These are phyloP conservation scores for Apiotrichum brassicae DNA, from an alignment of 1,284 basidiomycete genomes.

Conservation along the genomic window DNA sequence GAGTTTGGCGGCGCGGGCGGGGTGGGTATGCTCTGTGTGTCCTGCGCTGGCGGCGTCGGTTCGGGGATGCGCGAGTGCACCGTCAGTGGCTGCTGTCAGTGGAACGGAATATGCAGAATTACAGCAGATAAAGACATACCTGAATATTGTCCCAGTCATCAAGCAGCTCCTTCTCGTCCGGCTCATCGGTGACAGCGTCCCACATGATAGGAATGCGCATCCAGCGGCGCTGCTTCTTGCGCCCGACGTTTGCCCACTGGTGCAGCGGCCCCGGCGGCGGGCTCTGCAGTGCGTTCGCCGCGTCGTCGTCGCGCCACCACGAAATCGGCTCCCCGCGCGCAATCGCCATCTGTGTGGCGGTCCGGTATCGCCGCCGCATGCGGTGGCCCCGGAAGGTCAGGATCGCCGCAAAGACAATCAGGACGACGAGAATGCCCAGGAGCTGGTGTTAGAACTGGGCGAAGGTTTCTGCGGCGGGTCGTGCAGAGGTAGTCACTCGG, in stretches of 20 bases:
- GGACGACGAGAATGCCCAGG: slow-evolving; percentile 35
- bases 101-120: neutral
- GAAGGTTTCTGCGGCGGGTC: no score
- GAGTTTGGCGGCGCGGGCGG: neutral
- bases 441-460: slow-evolving; percentile 22
- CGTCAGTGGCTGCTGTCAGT: slow-evolving; percentile 10
- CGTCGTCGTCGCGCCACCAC: slow-evolving; percentile 9
- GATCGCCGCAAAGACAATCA: slow-evolving; percentile 29
- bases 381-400: slow-evolving; percentile 29
- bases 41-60: neutral
- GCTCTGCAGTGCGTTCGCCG: neutral
- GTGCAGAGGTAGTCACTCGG: no score
- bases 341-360: slow-evolving; percentile 34
- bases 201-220: slow-evolving; percentile 22
- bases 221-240: slow-evolving; percentile 15
- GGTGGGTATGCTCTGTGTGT: neutral
- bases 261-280: neutral
- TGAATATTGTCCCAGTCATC: neutral
- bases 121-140: neutral
- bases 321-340: slow-evolving; percentile 32
- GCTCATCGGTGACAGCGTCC: slow-evolving; percentile 12
- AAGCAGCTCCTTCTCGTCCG: neutral
- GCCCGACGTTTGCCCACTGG: slow-evolving; percentile 4
- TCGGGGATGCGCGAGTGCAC: slow-evolving; percentile 7
- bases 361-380: slow-evolving; percentile 32